Evolutionary conservation across 371 early-diverging fungal species (phyloP).

Genomic region (Nosema muscidifuracis): DNA sequence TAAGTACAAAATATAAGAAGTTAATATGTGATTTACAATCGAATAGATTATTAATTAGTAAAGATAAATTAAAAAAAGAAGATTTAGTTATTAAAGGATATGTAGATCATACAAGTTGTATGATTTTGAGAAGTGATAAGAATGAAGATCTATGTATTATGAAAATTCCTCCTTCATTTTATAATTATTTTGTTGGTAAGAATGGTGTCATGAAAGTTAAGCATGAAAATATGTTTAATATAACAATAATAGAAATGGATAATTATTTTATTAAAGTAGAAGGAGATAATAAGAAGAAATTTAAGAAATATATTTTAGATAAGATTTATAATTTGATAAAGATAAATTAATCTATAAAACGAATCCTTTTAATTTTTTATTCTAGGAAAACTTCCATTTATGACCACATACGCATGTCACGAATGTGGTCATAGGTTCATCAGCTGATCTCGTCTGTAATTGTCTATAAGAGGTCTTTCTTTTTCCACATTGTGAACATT

Average conservation of each 20-base stretch:
- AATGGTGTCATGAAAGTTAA: constrained; percentile 3
- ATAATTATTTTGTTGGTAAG: background rate
- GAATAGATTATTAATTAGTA: background rate
- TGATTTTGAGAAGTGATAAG: background rate
- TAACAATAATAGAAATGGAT: background rate
- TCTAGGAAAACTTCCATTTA: constrained; percentile 63
- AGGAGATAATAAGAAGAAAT: background rate
- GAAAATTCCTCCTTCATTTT: background rate
- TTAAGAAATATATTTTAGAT: background rate
- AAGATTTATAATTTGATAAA: background rate
- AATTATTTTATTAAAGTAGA: background rate
- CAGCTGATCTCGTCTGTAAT: constrained; percentile 64
- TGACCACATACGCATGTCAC: constrained; percentile 63
- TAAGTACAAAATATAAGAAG: background rate
- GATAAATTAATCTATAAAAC: background rate
- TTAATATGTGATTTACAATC: background rate
- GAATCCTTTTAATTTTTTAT: background rate
- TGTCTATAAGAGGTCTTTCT: constrained; percentile 63
- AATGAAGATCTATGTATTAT: background rate
- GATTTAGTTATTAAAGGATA: background rate
- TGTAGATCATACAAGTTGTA: background rate
- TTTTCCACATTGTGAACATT: constrained; percentile 62
- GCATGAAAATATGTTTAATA: background rate
- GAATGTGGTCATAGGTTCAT: constrained; percentile 65
- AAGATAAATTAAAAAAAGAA: background rate